Base-by-base conservation (phyloP, 164 flowering plant species). In the Euptelea pleiosperma region DNA sequence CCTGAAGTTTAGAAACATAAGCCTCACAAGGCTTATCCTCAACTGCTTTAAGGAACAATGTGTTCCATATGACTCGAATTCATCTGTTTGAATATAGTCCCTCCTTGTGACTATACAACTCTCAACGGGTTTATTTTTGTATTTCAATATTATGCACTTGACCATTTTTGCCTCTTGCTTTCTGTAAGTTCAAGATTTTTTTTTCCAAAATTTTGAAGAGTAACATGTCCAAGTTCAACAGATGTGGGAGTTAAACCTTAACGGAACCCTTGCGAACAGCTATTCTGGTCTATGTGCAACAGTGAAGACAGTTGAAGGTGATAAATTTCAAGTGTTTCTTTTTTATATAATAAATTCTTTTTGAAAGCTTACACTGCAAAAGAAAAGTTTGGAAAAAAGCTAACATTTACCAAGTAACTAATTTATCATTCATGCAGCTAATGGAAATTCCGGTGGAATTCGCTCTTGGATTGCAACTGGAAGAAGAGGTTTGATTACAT, bases 381-480 rank as follows among this genome's bases (percentile, higher is more conserved):
- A 46, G 8, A 30, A 33, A 46, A 44, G 21, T 58, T 34, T 34
- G 11, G n/a, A n/a, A 36, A 3, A 26, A 53, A 44, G 24, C 41
- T 25, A 10, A 14, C 51, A 31, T 2, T 58, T 34, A 10, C 34
- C 22, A 10, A 50, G 15, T 25, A 53, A 25, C 42, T 21, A 39
- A 39, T 34, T 74, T 28, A 29, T 58, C 12, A 11, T 43, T 52
- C 29, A 2, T 72, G 67, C 78, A 86, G 89, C 62, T 57, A 65
- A 71, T 39, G 69, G 48, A 12, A 67, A 9, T 28, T 51, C 77
- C 16, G 63, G 56, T 6, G 92, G 91, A 30, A 47, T 70, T 61
- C 96, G 95, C 9, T 71, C 91, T 52, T 92, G 98, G 98, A 63
- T 87, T 61, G 92, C 98, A 4, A 81, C 84, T 16, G 98, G 96